Conservation (phyloP, 2,329 filamentous ascomycete species). For the Phyllosticta citrichinensis region DNA sequence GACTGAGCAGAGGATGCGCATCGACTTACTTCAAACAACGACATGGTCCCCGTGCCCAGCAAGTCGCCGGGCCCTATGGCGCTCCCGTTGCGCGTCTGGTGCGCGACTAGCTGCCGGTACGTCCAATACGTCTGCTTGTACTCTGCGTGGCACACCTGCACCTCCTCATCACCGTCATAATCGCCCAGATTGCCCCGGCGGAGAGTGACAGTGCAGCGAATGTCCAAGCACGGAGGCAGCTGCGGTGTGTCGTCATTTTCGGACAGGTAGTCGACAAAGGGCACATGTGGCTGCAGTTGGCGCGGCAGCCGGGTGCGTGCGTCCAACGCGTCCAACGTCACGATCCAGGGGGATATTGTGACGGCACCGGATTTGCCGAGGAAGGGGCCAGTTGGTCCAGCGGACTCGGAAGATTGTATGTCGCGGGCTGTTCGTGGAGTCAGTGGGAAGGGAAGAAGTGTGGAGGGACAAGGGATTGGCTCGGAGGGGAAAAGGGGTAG, state of each 20-base stretch:
- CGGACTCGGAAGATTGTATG: conserved; percentile 48
- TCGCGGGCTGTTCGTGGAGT: conserved; percentile 37
- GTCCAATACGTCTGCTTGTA: conserved; percentile 36
- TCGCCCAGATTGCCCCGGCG: conserved; percentile 17
- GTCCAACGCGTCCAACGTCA: conserved; percentile 48
- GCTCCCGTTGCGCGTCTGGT: conserved; percentile 33
- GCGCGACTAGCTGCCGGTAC: conserved; percentile 34
- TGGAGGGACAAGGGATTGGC: too few relatives aligned
- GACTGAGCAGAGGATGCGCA: neutral
- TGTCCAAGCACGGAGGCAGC: neutral
- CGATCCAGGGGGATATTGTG: conserved; percentile 51
- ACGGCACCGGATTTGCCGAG: conserved; percentile 53
- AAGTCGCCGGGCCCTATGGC: conserved; percentile 34
- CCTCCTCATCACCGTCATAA: conserved; percentile 16
- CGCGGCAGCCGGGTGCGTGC: conserved; percentile 17
- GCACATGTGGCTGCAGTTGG: conserved; percentile 14
- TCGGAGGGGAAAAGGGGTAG: neutral
- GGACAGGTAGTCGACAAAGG: conserved; percentile 4
- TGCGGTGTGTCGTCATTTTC: neutral
- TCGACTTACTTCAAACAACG: conserved; percentile 14
- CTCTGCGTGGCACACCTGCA: conserved; percentile 20
- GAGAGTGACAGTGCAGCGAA: conserved; percentile 9
- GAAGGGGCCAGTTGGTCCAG: conserved; percentile 50
- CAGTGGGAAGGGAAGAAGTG: too few relatives aligned
- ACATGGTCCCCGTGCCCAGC: conserved; percentile 36